Base-by-base conservation (phyloP, 352 stramenopile genomes). In the Peronospora belbahrii region DNA sequence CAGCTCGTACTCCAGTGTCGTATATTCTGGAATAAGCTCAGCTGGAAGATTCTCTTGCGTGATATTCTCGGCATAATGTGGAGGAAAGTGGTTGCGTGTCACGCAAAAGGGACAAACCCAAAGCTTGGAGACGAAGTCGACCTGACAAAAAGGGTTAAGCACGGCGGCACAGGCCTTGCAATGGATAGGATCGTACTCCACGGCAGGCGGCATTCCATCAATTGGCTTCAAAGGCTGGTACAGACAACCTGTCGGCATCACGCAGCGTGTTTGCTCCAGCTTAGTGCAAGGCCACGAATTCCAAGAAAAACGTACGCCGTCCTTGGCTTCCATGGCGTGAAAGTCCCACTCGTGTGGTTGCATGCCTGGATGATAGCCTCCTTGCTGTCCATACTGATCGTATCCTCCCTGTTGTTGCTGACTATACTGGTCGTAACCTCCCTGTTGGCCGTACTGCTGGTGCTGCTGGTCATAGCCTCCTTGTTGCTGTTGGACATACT, bases 61-160 rank as follows among this genome's bases (percentile, higher is more conserved):
- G 59, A 99, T 98, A 64, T 97, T 97, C 58, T 98, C 91, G 2
- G 89, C 81, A 41, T 91, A 94, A 53, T 91, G 85, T 47, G 81
- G 83, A 18, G 84, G 97, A 65, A 99, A 99, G 52, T 98, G 95
- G 85, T 99, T 99, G 52, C 97, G 82, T 40, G 81, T 95, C 50
- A 98, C 81, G 70, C 97, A 99, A 68, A 99, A 99, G 14, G 96
- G 96, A 66, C 97, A 99, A 2, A 96, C 95, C 97, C 97, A 99
- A 33, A 99, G 78, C 73, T 99, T 99, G 44, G 86, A 97, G 13
- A 97, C 78, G 62, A 97, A 99, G 68, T 99, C 97, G 20, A 99
- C 86, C 57, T 98, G 95, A 62, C 94, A 98, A 71, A 97, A 99
- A 9, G 96, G 96, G 69, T 99, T 99, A 9, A 99, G 73, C 39